Evolutionary conservation across 805 yeast genomes (phyloP).

Genomic region (Zygoascus ofunaensis): DNA sequence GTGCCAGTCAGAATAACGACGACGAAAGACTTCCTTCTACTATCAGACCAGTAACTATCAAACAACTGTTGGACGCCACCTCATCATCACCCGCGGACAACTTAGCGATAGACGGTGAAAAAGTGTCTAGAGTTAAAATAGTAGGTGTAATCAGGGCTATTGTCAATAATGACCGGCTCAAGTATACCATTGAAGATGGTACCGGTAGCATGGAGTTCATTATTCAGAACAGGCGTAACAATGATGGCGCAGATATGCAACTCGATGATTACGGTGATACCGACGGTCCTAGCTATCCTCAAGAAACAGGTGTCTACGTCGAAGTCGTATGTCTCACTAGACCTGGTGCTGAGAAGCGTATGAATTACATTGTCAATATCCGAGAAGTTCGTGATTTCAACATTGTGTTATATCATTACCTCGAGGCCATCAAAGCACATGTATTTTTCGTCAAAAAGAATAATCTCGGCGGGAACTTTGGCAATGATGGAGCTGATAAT

Average conservation of each 20-base stretch:
- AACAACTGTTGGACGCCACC: slow-evolving; percentile 46
- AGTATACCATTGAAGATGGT: slow-evolving; percentile 54
- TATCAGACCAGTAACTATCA: slow-evolving; percentile 51
- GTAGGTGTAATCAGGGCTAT: slow-evolving; percentile 50
- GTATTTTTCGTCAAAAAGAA: slow-evolving; percentile 4
- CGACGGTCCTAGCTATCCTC: slow-evolving; percentile 28
- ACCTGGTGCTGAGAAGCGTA: slow-evolving; percentile 41
- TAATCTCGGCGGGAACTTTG: too few relatives aligned
- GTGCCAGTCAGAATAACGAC: background rate
- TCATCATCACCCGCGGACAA: slow-evolving; percentile 49
- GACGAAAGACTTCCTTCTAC: slow-evolving; percentile 1
- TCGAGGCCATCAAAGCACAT: slow-evolving; percentile 39
- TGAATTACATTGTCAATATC: slow-evolving; percentile 41
- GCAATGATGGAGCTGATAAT: background rate
- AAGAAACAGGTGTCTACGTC: slow-evolving; percentile 38
- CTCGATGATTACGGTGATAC: slow-evolving; percentile 22
- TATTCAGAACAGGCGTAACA: slow-evolving; percentile 36
- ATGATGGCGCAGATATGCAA: slow-evolving; percentile 18
- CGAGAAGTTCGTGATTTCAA: slow-evolving; percentile 46
- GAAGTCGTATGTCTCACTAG: slow-evolving; percentile 38
- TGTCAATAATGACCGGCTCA: slow-evolving; percentile 35
- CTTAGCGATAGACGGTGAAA: slow-evolving; percentile 43
- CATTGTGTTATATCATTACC: slow-evolving; percentile 51
- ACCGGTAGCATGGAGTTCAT: slow-evolving; percentile 48
- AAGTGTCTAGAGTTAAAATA: slow-evolving; percentile 44